Percentiles rank a stretch among this genome's conserved stretches.
These are phyloP conservation scores for Trichoderma asperellum DNA, from an alignment of 2,329 filamentous ascomycete species.

Conservation along the genomic window DNA sequence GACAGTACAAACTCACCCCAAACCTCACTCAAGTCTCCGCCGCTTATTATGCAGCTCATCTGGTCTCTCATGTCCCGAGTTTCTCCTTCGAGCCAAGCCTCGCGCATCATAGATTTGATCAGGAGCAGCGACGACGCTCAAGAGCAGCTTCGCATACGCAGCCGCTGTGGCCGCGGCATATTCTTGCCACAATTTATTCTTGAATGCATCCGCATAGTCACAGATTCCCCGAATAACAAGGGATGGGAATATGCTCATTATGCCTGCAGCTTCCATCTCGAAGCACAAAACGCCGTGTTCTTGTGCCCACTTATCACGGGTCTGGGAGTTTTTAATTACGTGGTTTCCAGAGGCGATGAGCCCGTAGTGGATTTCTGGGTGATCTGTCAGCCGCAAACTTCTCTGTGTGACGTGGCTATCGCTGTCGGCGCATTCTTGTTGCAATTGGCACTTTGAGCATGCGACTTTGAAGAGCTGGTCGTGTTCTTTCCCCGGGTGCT, in stretches of 20 bases:
- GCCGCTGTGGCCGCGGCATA: conserved; percentile 44
- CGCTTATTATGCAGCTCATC: not conserved
- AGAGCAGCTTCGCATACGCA: conserved; percentile 23
- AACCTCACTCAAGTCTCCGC: not conserved
- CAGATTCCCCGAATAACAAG: conserved; percentile 46
- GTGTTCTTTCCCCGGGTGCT: not conserved
- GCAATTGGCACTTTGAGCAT: not conserved
- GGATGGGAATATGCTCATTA: conserved; percentile 38
- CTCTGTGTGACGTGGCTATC: not conserved
- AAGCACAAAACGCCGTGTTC: not conserved
- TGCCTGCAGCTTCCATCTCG: conserved; percentile 41
- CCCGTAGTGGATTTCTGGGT: not conserved
- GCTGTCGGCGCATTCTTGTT: not conserved
- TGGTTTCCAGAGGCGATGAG: not conserved
- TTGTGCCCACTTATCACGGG: not conserved
- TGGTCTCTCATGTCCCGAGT: not conserved
- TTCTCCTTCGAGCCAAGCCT: not conserved
- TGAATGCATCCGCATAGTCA: conserved; percentile 47
- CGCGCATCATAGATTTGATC: not conserved
- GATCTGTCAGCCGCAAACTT: not conserved
- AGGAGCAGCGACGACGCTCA: not conserved
- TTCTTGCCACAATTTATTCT: conserved; percentile 43
- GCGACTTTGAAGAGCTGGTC: not conserved
- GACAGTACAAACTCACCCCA: not conserved
- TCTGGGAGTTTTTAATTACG: not conserved